Evolutionary conservation across 495 filamentous ascomycete species (phyloP).

Genomic region (Talaromyces liani): DNA sequence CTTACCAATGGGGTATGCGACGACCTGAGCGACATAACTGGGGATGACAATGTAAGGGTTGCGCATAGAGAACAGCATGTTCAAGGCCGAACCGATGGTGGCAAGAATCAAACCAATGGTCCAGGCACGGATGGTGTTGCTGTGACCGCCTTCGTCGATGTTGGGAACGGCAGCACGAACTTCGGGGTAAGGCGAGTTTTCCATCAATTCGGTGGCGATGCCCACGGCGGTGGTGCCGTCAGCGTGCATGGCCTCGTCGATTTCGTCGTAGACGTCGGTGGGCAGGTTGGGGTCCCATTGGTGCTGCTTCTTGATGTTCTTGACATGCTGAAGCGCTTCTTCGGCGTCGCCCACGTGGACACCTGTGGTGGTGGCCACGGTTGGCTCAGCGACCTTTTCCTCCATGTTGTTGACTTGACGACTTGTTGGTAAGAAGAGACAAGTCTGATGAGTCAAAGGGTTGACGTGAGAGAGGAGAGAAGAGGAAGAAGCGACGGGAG

Average conservation of each 20-base stretch:
- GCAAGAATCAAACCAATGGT: constrained; percentile 59
- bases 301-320: constrained; percentile 49
- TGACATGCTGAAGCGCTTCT: constrained; percentile 27
- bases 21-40: constrained; percentile 60
- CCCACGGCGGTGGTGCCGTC: constrained; percentile 44
- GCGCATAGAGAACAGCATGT: constrained; percentile 64
- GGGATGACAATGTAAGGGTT: constrained; percentile 61
- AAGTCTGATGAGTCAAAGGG: neutral
- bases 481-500: neutral
- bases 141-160: constrained; percentile 57
- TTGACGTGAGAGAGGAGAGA: constrained; percentile 35
- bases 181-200: constrained; percentile 66
- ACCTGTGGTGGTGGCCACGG: constrained; percentile 18
- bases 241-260: constrained; percentile 51
- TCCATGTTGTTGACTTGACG: constrained; percentile 8
- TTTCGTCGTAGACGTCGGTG: constrained; percentile 50
- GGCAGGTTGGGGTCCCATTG: constrained; percentile 65
- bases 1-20: constrained; percentile 61
- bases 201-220: constrained; percentile 50
- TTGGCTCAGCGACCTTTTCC: constrained; percentile 20
- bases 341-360: constrained; percentile 38
- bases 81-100: constrained; percentile 58
- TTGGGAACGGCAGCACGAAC: constrained; percentile 38
- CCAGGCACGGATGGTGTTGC: constrained; percentile 68
- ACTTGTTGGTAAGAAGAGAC: neutral